These are phyloP conservation scores for Erodium moschatum DNA, from an alignment of 441 rosid species.

Conservation along the genomic window DNA sequence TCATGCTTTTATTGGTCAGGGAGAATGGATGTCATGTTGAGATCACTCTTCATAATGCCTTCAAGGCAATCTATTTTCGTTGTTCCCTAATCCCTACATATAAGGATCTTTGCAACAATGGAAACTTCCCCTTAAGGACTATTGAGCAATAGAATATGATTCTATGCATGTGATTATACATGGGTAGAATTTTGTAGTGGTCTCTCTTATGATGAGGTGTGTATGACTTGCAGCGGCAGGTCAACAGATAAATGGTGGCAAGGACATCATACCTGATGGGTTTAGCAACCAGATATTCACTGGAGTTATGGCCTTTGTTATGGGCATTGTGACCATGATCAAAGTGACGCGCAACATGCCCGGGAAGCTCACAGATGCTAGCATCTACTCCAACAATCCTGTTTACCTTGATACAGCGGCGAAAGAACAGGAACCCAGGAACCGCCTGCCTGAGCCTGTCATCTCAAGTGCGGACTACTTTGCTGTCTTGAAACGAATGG, in stretches of 20 bases:
- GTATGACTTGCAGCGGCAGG: constrained; percentile 31
- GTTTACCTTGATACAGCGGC: constrained; percentile 30
- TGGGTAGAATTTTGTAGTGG: too few relatives aligned
- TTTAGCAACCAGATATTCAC: constrained; percentile 46
- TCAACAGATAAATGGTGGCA: constrained; percentile 20
- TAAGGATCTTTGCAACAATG: background rate
- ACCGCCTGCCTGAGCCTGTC: constrained; percentile 20
- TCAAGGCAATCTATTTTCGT: too few relatives aligned
- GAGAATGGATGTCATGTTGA: too few relatives aligned
- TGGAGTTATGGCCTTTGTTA: constrained; percentile 67
- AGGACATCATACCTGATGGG: constrained; percentile 35
- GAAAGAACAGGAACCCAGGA: constrained; percentile 23
- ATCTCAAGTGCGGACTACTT: constrained; percentile 44
- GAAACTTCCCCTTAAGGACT: background rate
- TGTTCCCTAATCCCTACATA: background rate
- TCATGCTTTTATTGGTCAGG: background rate
- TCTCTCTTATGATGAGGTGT: background rate
- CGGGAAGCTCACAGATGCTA: constrained; percentile 44
- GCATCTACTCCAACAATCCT: constrained; percentile 38
- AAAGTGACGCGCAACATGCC: constrained; percentile 69
- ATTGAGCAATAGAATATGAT: background rate
- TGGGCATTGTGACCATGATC: constrained; percentile 69
- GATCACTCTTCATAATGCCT: too few relatives aligned
- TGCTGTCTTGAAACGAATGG: constrained; percentile 57
- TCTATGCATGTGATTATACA: background rate